Conservation (phyloP, 495 filamentous ascomycete species). For the Aspergillus sparsus region DNA sequence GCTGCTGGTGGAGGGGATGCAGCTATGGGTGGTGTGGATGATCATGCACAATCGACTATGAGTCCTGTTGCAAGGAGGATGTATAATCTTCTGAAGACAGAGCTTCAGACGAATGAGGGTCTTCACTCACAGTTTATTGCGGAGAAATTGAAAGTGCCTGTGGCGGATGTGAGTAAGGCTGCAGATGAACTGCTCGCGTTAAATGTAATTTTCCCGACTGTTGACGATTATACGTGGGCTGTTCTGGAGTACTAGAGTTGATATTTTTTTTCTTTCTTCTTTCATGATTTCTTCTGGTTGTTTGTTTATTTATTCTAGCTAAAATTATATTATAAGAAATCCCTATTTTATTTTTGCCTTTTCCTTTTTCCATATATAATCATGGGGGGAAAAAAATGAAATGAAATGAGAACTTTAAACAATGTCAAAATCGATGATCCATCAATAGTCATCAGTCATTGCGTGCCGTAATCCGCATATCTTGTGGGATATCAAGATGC, state of each 20-base stretch:
- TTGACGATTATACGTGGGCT: constrained; percentile 82
- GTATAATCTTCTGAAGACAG: constrained; percentile 61
- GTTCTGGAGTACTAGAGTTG: constrained; percentile 59
- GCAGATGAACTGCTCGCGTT: constrained; percentile 72
- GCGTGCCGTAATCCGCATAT: no score
- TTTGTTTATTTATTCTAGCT: not conserved
- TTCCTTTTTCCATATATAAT: no score
- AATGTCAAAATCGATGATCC: no score
- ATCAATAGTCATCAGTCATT: no score
- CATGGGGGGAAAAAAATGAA: no score
- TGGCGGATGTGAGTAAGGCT: constrained; percentile 69
- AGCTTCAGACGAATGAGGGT: constrained; percentile 74
- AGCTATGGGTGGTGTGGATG: constrained; percentile 44
- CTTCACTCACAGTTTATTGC: constrained; percentile 76
- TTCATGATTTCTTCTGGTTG: not conserved
- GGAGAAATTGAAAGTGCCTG: constrained; percentile 57
- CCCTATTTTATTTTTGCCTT: not conserved
- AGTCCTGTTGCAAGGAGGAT: constrained; percentile 63
- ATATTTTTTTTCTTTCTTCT: constrained; percentile 8
- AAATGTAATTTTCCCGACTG: constrained; percentile 83
- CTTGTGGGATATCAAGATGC: no score
- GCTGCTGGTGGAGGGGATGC: constrained; percentile 38
- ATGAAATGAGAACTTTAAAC: no score
- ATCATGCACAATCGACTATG: constrained; percentile 49
- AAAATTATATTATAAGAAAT: constrained; percentile 16